phyloP scores from a whole-genome alignment of 352 stramenopile genomes.

The Globisporangium rhizosaccharum region DNA sequence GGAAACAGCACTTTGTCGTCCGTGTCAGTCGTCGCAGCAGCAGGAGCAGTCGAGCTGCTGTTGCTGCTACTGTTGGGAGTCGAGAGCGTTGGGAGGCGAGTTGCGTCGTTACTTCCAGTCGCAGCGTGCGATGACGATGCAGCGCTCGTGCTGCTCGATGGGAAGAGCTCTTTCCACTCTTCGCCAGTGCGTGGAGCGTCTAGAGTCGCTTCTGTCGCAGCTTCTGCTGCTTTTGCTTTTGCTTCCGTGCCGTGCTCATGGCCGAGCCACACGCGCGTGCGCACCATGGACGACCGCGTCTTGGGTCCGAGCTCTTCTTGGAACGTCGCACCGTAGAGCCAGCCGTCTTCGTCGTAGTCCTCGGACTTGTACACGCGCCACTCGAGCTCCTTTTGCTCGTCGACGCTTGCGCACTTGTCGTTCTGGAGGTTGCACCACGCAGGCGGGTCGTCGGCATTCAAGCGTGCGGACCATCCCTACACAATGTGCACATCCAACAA shows the following conservation, averaged over 20 bases:
- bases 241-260: slow-evolving; percentile 25
- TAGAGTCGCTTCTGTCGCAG: slow-evolving; percentile 3
- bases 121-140: neutral
- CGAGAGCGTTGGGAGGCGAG: neutral
- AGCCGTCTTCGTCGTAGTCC: slow-evolving; percentile 84
- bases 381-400: slow-evolving; percentile 51
- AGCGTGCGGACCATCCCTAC: slow-evolving; percentile 68
- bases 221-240: slow-evolving; percentile 2
- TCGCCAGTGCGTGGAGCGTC: slow-evolving; percentile 6
- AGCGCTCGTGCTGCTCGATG: neutral
- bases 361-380: slow-evolving; percentile 82
- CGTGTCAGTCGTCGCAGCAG: neutral
- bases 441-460: slow-evolving; percentile 68
- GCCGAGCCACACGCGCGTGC: slow-evolving; percentile 79
- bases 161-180: slow-evolving; percentile 43
- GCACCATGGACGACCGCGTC: slow-evolving; percentile 57
- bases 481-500: neutral
- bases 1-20: slow-evolving; percentile 11
- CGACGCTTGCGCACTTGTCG: slow-evolving; percentile 35
- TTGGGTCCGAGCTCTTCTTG: slow-evolving; percentile 56
- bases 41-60: too few relatives aligned
- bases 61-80: too few relatives aligned
- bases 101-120: neutral
- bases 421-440: slow-evolving; percentile 53
- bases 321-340: slow-evolving; percentile 76